These are phyloP conservation scores for Phenoliferia sp. DNA, from an alignment of 1,284 basidiomycete species.

Conservation along the genomic window DNA sequence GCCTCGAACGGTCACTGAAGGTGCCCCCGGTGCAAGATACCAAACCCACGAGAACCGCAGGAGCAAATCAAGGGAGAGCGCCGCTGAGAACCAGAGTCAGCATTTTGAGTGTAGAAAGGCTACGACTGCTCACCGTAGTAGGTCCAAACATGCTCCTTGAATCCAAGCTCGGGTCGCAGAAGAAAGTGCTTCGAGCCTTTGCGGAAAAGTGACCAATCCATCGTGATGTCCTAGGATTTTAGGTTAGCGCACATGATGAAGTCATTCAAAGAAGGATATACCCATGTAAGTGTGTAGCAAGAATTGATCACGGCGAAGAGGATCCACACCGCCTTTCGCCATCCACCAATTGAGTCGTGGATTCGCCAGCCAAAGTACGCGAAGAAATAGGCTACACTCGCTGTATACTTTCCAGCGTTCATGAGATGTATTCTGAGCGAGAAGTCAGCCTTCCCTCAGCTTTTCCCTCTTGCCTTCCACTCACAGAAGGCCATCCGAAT, in stretches of 20 bases:
- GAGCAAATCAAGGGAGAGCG: constrained; percentile 28
- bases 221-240: constrained; percentile 20
- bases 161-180: constrained; percentile 34
- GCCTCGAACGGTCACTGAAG: constrained; percentile 12
- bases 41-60: constrained; percentile 34
- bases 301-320: constrained; percentile 25
- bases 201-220: constrained; percentile 37
- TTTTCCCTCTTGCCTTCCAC: too few species aligned
- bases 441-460: too few species aligned
- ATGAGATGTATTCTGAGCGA: constrained; percentile 18
- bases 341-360: constrained; percentile 11
- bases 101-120: background rate
- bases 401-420: constrained; percentile 31
- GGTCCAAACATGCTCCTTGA: constrained; percentile 29
- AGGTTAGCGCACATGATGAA: background rate
- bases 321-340: constrained; percentile 24
- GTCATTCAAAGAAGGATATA: background rate
- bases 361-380: constrained; percentile 27
- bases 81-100: constrained; percentile 5
- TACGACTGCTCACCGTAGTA: constrained; percentile 24
- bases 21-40: constrained; percentile 20
- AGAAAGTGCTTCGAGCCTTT: constrained; percentile 24
- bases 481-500: constrained; percentile 24
- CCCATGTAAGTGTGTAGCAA: constrained; percentile 18
- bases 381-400: constrained; percentile 20